Base-by-base conservation (phyloP, 2,329 filamentous ascomycete genomes). In the Scopulariopsis brevicaulis region DNA sequence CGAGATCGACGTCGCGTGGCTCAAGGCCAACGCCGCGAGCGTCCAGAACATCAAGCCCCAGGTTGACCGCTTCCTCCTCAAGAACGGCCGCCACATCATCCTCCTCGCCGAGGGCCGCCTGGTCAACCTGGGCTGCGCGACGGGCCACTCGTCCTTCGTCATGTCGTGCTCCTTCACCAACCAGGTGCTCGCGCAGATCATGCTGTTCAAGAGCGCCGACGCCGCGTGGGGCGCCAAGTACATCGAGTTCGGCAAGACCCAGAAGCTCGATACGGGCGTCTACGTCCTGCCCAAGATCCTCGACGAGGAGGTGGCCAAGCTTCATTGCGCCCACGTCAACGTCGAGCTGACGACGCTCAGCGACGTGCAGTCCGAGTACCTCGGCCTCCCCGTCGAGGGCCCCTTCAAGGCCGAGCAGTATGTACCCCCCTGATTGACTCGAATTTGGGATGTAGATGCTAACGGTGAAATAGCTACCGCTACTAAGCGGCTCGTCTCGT, bases 161-260 rank as follows among this genome's bases (percentile, higher is more conserved):
- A 97, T 99, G 94, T 96, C 92, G 69, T 99, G 94, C 88, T 97
- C 93, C 64, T 99, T 99, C 88, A 96, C 92, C 84, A 99, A 99
- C 88, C 94, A 99, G 84, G 94, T 97, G 69, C 90, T 99, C 74
- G 94, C 94, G 66, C 94, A 99, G 83, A 97, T 99, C 80, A 87
- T 96, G 81, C 81, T 99, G 70, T 99, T 78, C 89, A 97, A 97
- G 88, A 87, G 85, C 69, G 82, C 87, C 69, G 92, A 97, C 73
- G 83, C 83, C 72, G 87, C 80, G 59, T 99, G 96, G 74, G 84
- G 87, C 77, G 80, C 89, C 78, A 96, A 96, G 84, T 96, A 96
- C 80, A 78, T 92, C 68, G 94, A 96, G 79, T 99, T 96, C 74
- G 90, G 89, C 78, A 90, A 92, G 82, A 84, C 83, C 64, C 90